Evolutionary conservation across 225 moss, liverwort and hornwort genomes (phyloP).

Genomic region (Physcomitrellopsis africana): DNA sequence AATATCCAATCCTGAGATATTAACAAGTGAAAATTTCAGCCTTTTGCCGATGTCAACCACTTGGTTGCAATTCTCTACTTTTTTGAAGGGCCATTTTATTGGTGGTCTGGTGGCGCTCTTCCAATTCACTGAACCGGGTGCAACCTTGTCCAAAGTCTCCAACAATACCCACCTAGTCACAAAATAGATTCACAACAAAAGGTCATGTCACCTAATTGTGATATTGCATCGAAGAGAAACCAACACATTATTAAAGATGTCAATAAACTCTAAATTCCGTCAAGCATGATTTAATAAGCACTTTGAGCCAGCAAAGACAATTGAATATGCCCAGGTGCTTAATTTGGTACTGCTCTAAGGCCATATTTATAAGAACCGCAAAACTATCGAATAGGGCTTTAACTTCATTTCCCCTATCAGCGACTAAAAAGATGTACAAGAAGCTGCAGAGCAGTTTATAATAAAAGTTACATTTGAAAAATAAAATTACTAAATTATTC

Average conservation of each 20-base stretch:
- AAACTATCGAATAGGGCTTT: slow-evolving; percentile 6
- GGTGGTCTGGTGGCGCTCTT: slow-evolving; percentile 87
- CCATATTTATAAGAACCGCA: too few species aligned
- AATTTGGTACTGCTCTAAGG: background rate
- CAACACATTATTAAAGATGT: background rate
- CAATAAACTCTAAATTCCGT: background rate
- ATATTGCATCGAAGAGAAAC: background rate
- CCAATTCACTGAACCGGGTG: slow-evolving; percentile 88
- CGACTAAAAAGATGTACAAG: background rate
- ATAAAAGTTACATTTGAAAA: background rate
- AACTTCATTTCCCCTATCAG: background rate
- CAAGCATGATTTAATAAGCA: background rate
- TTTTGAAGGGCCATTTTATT: slow-evolving; percentile 90
- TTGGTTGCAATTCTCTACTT: slow-evolving; percentile 99
- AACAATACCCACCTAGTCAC: slow-evolving; percentile 82
- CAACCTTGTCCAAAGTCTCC: slow-evolving; percentile 86
- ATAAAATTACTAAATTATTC: background rate
- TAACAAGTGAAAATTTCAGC: slow-evolving; percentile 92
- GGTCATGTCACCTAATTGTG: background rate
- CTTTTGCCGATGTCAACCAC: slow-evolving; percentile 84
- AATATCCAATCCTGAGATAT: slow-evolving; percentile 92
- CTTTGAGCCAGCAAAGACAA: slow-evolving; percentile 7
- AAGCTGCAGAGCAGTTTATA: background rate
- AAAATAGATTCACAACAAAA: slow-evolving; percentile 11
- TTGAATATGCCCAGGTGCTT: background rate